Evolutionary conservation across 2,329 filamentous ascomycete species (phyloP).

Genomic region (Aureobasidium sp.): DNA sequence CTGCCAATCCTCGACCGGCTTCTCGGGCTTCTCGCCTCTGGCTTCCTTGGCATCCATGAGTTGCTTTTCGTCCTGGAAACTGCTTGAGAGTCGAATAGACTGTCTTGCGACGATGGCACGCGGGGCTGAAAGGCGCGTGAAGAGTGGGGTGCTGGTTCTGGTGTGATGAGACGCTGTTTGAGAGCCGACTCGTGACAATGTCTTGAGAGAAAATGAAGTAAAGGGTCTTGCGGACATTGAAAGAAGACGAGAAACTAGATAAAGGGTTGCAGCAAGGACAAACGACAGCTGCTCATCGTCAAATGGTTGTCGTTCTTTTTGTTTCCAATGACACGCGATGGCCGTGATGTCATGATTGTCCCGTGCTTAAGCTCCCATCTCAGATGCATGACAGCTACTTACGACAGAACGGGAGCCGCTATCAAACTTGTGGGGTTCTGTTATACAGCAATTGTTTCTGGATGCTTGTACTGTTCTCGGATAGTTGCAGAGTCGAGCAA

Average conservation of each 20-base stretch:
- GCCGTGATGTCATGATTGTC: neutral
- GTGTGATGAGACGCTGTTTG: conserved; percentile 5
- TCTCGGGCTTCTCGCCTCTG: neutral
- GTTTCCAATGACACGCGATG: conserved; percentile 5
- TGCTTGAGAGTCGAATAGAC: neutral
- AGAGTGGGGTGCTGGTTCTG: conserved; percentile 1
- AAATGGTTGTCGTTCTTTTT: neutral
- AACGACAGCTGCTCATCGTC: neutral
- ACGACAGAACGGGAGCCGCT: neutral
- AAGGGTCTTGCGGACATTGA: conserved; percentile 8
- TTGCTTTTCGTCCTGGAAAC: conserved; percentile 3
- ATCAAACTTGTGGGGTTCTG: neutral
- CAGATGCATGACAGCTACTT: conserved; percentile 3
- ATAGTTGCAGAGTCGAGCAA: neutral
- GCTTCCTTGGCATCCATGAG: conserved; percentile 1
- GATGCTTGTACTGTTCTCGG: neutral
- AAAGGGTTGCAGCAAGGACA: conserved; percentile 8
- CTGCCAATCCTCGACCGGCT: conserved; percentile 49
- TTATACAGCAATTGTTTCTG: neutral
- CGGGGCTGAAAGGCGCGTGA: neutral
- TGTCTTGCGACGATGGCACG: neutral
- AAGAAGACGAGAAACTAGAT: neutral
- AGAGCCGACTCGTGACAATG: conserved; percentile 6
- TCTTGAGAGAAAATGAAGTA: neutral
- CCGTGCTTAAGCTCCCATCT: neutral